Evolutionary conservation across 345 rosid species (phyloP).

Genomic region (Eucalyptus erythrocorys): DNA sequence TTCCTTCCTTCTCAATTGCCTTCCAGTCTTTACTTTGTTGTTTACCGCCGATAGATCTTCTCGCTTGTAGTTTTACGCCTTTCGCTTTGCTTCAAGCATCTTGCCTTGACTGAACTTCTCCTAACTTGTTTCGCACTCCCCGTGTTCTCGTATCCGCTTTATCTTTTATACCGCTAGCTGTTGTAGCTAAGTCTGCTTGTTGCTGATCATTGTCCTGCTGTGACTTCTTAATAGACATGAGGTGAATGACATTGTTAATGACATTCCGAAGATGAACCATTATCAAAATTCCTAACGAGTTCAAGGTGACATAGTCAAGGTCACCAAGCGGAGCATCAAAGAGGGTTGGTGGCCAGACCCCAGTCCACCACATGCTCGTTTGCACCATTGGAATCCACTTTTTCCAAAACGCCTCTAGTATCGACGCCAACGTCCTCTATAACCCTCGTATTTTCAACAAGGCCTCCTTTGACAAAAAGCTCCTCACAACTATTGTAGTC

Average conservation of each 20-base stretch:
- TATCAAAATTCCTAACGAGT: neutral
- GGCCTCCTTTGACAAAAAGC: constrained; percentile 30
- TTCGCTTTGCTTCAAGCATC: no score
- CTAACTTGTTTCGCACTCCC: no score
- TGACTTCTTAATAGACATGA: no score
- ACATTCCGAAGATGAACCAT: neutral
- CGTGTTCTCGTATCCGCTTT: no score
- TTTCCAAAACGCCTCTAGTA: constrained; percentile 60
- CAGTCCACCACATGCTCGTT: constrained; percentile 32
- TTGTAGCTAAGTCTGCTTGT: no score
- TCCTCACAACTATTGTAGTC: constrained; percentile 1
- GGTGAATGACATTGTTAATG: neutral
- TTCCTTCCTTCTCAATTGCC: no score
- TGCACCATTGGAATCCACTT: constrained; percentile 55
- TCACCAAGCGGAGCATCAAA: neutral
- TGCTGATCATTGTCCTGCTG: no score
- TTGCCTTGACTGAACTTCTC: no score
- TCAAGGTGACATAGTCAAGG: neutral
- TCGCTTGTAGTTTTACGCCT: no score
- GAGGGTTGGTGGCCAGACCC: neutral
- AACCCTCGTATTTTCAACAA: constrained; percentile 52
- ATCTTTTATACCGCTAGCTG: no score
- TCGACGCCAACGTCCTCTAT: constrained; percentile 68
- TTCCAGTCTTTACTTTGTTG: no score
- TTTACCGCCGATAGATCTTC: no score